A percentile compares a stretch with the other conserved stretches of the same genome.
These are phyloP conservation scores for Strobilomyces echinocephalus DNA, from an alignment of 768 basidiomycete species.

Conservation along the genomic window DNA sequence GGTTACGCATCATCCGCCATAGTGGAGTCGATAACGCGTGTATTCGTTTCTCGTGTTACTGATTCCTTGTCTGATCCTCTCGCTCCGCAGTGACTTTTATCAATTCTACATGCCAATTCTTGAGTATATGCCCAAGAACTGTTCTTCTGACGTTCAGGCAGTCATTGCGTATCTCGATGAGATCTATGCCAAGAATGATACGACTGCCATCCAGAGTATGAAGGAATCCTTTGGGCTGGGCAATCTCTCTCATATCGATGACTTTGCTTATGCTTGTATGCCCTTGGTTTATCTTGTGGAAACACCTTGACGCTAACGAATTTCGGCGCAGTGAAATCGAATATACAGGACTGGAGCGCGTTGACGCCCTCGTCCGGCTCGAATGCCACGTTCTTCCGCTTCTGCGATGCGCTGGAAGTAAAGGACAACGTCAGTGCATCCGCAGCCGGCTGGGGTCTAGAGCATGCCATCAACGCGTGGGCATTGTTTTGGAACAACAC, in stretches of 20 bases:
- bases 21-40: constrained; percentile 44
- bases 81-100: constrained; percentile 15
- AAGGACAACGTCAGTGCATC: no score
- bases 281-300: no score
- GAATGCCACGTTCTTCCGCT: no score
- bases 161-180: constrained; percentile 35
- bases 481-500: no score
- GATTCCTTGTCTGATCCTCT: background rate
- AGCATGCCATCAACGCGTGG: no score
- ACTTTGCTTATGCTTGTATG: constrained; percentile 40
- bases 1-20: constrained; percentile 47
- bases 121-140: constrained; percentile 65
- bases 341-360: no score
- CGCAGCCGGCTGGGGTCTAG: no score
- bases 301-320: no score
- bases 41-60: background rate
- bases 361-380: no score
- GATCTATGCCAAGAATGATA: no score
- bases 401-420: no score
- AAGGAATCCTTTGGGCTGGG: constrained; percentile 58
- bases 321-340: no score
- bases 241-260: constrained; percentile 55
- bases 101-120: constrained; percentile 70
- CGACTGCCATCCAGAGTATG: constrained; percentile 30
- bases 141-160: constrained; percentile 65